phyloP scores from a whole-genome alignment of 1,139 yeast genomes.

The Pichia sp. region DNA sequence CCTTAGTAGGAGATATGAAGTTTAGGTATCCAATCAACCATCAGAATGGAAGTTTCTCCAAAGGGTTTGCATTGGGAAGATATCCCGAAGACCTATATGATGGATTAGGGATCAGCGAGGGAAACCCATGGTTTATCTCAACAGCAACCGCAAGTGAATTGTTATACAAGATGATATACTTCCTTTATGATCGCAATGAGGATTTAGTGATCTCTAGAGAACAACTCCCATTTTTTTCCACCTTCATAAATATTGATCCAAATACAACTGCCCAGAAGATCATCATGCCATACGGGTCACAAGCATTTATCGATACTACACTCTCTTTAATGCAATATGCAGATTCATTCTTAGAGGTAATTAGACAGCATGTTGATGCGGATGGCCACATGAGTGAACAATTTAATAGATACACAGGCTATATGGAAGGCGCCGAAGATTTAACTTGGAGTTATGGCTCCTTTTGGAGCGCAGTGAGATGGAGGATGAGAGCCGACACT shows the following conservation, averaged over 20 bases:
- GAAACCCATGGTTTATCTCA: slow-evolving; percentile 94
- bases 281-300: slow-evolving; percentile 38
- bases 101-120: slow-evolving; percentile 66
- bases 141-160: slow-evolving; percentile 75
- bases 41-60: slow-evolving; percentile 31
- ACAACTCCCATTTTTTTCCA: slow-evolving; percentile 20
- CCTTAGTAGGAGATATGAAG: slow-evolving; percentile 61
- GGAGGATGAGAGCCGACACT: slow-evolving; percentile 40
- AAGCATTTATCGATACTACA: slow-evolving; percentile 40
- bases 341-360: slow-evolving; percentile 68
- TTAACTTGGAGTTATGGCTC: slow-evolving; percentile 92
- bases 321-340: slow-evolving; percentile 48
- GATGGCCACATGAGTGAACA: slow-evolving; percentile 88
- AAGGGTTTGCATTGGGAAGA: slow-evolving; percentile 78
- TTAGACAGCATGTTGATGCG: slow-evolving; percentile 63
- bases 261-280: slow-evolving; percentile 15
- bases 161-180: slow-evolving; percentile 34
- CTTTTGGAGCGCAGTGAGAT: slow-evolving; percentile 62
- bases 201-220: slow-evolving; percentile 29
- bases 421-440: slow-evolving; percentile 78
- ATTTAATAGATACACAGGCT: slow-evolving; percentile 68
- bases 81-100: slow-evolving; percentile 92
- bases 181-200: slow-evolving; percentile 27
- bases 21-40: slow-evolving; percentile 69
- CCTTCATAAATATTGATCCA: slow-evolving; percentile 16